phyloP scores from a whole-genome alignment of 805 yeast species.

The Yarrowia sp. region DNA sequence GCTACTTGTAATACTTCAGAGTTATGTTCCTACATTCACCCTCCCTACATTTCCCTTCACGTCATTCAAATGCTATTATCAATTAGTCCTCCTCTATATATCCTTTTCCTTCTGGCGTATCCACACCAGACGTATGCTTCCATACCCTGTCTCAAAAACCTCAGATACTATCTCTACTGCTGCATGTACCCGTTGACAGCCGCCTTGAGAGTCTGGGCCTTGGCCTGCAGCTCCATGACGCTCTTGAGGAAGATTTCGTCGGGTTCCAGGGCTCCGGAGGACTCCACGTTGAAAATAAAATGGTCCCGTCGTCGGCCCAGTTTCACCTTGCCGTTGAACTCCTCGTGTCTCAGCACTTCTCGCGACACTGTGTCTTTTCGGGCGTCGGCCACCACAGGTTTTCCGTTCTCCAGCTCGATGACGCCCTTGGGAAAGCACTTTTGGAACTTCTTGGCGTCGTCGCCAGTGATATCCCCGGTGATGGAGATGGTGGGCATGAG shows the following conservation, averaged over 20 bases:
- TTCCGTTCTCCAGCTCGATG: slow-evolving; percentile 68
- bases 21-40: too few relatives aligned
- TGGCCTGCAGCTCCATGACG: slow-evolving; percentile 81
- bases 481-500: slow-evolving; percentile 87
- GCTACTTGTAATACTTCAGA: too few relatives aligned
- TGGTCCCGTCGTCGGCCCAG: slow-evolving; percentile 92
- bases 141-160: not conserved
- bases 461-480: slow-evolving; percentile 65
- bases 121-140: too few relatives aligned
- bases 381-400: slow-evolving; percentile 85
- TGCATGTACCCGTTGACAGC: slow-evolving; percentile 24
- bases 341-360: slow-evolving; percentile 93
- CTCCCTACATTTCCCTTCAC: too few relatives aligned
- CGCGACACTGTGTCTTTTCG: slow-evolving; percentile 96
- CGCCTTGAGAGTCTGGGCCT: slow-evolving; percentile 51
- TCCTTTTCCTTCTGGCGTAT: slow-evolving; percentile 1
- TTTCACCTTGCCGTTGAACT: slow-evolving; percentile 86
- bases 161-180: slow-evolving; percentile 2
- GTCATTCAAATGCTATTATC: not conserved
- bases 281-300: slow-evolving; percentile 92
- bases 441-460: slow-evolving; percentile 77
- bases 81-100: slow-evolving; percentile 35
- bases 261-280: slow-evolving; percentile 96
- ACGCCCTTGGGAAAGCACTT: slow-evolving; percentile 95
- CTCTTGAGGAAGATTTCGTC: slow-evolving; percentile 94